These are phyloP conservation scores for Talaromyces sp. DNA, from an alignment of 2,329 filamentous ascomycete species.

Conservation along the genomic window DNA sequence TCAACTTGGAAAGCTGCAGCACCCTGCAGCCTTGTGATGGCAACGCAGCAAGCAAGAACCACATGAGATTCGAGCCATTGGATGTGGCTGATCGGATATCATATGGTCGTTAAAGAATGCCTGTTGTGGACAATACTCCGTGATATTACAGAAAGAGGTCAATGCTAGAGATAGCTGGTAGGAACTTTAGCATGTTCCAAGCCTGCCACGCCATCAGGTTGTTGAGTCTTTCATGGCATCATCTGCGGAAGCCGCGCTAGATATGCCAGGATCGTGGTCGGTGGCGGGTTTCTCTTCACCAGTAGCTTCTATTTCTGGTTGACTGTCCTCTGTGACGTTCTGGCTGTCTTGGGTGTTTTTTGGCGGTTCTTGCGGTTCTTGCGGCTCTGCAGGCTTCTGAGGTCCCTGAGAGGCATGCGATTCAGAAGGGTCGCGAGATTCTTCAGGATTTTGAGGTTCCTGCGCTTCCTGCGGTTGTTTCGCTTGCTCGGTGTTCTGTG, in stretches of 20 bases:
- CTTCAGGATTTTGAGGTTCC: too few species aligned
- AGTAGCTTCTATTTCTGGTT: slow-evolving; percentile 5
- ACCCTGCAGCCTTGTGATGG: slow-evolving; percentile 10
- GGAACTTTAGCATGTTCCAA: slow-evolving; percentile 7
- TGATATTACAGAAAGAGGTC: slow-evolving; percentile 13
- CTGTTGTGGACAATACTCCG: slow-evolving; percentile 22
- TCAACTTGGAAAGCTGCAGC: not conserved
- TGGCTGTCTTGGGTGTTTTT: slow-evolving; percentile 4
- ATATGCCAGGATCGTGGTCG: not conserved
- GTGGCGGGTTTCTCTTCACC: slow-evolving; percentile 6
- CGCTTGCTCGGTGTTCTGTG: not conserved
- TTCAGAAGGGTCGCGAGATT: too few species aligned
- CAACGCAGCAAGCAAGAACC: slow-evolving; percentile 13
- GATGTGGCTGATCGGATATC: slow-evolving; percentile 13
- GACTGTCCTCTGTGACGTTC: slow-evolving; percentile 10
- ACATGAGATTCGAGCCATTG: slow-evolving; percentile 13
- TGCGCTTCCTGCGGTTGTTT: not conserved
- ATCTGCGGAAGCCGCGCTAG: slow-evolving; percentile 17
- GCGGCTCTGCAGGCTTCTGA: not conserved
- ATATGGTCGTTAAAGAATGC: slow-evolving; percentile 13
- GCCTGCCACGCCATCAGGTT: slow-evolving; percentile 15
- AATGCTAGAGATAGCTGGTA: slow-evolving; percentile 12
- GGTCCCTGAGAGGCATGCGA: too few species aligned
- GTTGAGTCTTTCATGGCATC: slow-evolving; percentile 12
- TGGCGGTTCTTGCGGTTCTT: not conserved